Base-by-base conservation (phyloP, 345 rosid species). In the Angophora floribunda region DNA sequence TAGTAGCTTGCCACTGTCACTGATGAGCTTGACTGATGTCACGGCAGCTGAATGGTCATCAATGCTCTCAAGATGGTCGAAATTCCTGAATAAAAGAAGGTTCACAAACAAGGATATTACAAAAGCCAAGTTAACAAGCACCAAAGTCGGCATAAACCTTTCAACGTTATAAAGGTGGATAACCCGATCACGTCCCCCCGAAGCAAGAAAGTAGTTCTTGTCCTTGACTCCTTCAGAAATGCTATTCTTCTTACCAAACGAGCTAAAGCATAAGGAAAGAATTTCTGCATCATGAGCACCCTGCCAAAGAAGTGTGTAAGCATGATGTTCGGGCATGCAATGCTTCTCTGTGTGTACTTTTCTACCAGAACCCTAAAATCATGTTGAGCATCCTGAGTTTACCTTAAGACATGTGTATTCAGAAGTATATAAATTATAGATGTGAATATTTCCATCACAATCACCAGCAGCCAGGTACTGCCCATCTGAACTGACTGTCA, bases 391-490 rank as follows among this genome's bases (percentile, higher is more conserved):
- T 79, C 61, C 50, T 47, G 45, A 53, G 70, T 87, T 86, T 92
- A 97, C 99, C 95, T 93, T 91, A 55, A 95, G 89, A 90, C 94
- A 94, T 50, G 92, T 93, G 88, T 96, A 95, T 61, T 93, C 97
- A 90, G 92, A 94, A 89, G 95, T 91, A 67, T 90, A 88, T 85
- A 96, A 93, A 91, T 94, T 93, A 93, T 94, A 96, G 78, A 96
- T 96, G 89, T 97, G 99, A 90, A 97, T 94, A 92, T 95, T 96
- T 87, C 99, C 99, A 89, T 93, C 94, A 90, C 91, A 92, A 91
- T 96, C 99, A 88, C 99, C 97, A 89, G 95, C 95, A 87, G 96
- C 98, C 85, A 97, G 90, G 91, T 94, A 97, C 91, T 93, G 93
- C 88, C 96, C 99, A 90, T 96, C 98, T 87, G 93, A 92, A 87